Conservation (phyloP, 257 asterid species). For the Nicotiana undulata region DNA sequence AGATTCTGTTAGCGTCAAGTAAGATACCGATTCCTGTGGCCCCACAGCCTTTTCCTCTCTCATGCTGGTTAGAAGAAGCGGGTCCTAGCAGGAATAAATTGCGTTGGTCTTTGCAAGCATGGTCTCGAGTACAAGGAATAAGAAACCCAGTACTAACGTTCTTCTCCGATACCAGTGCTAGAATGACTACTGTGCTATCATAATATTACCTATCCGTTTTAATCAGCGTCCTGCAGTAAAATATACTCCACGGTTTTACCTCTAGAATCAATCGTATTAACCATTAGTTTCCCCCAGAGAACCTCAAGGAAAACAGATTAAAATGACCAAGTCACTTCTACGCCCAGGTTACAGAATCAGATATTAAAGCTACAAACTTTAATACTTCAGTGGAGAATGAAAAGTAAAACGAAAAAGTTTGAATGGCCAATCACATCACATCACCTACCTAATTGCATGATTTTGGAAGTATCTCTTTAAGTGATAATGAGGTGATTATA, state of each 20-base stretch:
- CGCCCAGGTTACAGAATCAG: background rate
- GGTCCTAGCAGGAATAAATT: background rate
- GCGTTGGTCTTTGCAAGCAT: background rate
- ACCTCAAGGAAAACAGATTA: background rate
- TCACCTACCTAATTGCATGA: background rate
- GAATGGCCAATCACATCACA: background rate
- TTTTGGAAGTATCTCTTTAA: background rate
- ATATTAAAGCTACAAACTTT: background rate
- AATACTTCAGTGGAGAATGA: background rate
- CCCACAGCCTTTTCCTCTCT: background rate
- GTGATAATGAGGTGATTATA: background rate
- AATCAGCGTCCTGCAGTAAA: too few species aligned
- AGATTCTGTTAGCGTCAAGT: background rate
- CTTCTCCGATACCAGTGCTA: background rate
- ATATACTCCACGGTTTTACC: background rate
- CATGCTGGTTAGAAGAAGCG: background rate
- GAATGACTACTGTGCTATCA: background rate
- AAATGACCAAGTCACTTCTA: background rate
- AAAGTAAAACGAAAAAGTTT: background rate
- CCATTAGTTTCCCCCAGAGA: background rate
- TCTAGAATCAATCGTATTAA: background rate
- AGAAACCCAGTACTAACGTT: background rate
- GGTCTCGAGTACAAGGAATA: background rate
- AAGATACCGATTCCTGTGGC: background rate
- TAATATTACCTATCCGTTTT: background rate